A percentile compares a stretch with the other conserved stretches of the same genome.
Evolutionary conservation across 1,139 yeast species (phyloP).

Genomic region (Dujonia santamariae): DNA sequence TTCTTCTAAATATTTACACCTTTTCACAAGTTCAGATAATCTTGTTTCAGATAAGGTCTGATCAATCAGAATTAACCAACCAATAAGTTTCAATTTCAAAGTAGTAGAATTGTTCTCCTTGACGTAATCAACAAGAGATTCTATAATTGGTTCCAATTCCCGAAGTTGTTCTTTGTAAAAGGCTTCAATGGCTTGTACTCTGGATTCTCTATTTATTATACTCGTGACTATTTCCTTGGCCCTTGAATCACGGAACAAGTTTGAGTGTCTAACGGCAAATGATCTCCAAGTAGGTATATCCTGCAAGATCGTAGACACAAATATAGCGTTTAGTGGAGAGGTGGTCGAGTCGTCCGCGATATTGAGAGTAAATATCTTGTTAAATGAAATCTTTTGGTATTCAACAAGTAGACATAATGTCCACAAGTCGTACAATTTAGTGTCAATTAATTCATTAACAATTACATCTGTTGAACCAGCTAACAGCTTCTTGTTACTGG

Average conservation of each 20-base stretch:
- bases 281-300: constrained; percentile 25
- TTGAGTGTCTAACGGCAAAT: constrained; percentile 23
- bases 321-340: constrained; percentile 8
- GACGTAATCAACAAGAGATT: constrained; percentile 12
- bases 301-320: constrained; percentile 13
- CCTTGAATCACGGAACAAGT: constrained; percentile 14
- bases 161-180: constrained; percentile 15
- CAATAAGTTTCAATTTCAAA: constrained; percentile 16
- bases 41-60: constrained; percentile 16
- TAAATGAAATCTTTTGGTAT: constrained; percentile 10
- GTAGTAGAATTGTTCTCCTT: constrained; percentile 3
- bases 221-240: not conserved
- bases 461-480: constrained; percentile 1
- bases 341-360: not conserved
- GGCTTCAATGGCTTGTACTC: constrained; percentile 3
- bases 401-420: constrained; percentile 24
- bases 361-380: constrained; percentile 19
- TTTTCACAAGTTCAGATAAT: constrained; percentile 14
- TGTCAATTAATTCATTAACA: constrained; percentile 27
- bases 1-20: constrained; percentile 1
- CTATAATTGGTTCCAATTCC: constrained; percentile 14
- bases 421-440: constrained; percentile 41
- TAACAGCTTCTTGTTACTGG: constrained; percentile 3
- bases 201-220: not conserved
- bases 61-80: constrained; percentile 19